phyloP scores from a whole-genome alignment of 164 flowering plant species.

The Chimonanthus salicifolius region DNA sequence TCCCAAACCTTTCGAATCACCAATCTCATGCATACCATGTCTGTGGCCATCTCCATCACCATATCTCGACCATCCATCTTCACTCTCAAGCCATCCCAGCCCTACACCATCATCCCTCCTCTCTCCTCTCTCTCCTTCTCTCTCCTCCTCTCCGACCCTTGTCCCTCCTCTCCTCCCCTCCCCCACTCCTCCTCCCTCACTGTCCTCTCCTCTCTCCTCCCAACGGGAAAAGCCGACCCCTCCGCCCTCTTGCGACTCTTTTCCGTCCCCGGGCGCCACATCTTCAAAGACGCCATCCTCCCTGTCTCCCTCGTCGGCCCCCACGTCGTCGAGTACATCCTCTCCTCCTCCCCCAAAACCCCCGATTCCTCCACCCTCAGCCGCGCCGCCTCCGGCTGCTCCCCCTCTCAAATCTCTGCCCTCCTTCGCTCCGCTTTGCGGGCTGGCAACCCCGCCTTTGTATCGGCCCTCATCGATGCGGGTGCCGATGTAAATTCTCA shows the following conservation, averaged over 20 bases:
- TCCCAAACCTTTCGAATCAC: conserved; percentile 42
- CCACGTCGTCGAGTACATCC: conserved; percentile 33
- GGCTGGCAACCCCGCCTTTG: conserved; percentile 25
- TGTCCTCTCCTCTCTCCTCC: conserved; percentile 48
- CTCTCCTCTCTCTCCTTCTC: conserved; percentile 12
- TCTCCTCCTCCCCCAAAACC: conserved; percentile 12
- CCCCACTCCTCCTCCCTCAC: conserved; percentile 18
- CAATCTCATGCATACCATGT: conserved; percentile 39
- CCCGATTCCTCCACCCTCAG: conserved; percentile 22
- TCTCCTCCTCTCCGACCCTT: conserved; percentile 17
- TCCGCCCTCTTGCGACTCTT: conserved; percentile 59
- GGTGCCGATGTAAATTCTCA: conserved; percentile 45
- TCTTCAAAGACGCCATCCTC: conserved; percentile 55
- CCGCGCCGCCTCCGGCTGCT: conserved; percentile 48
- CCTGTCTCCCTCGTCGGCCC: conserved; percentile 55
- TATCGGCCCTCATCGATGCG: conserved; percentile 40
- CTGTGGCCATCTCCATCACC: conserved; percentile 60
- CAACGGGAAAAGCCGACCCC: conserved; percentile 59
- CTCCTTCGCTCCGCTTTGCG: conserved; percentile 35
- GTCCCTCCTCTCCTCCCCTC: conserved; percentile 28
- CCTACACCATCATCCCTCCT: conserved; percentile 27
- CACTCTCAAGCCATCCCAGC: conserved; percentile 21
- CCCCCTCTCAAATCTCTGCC: conserved; percentile 30
- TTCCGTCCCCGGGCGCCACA: conserved; percentile 47
- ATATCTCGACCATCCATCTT: conserved; percentile 14